Conservation (phyloP, 129 eudicot species). For the Logfia minima region DNA sequence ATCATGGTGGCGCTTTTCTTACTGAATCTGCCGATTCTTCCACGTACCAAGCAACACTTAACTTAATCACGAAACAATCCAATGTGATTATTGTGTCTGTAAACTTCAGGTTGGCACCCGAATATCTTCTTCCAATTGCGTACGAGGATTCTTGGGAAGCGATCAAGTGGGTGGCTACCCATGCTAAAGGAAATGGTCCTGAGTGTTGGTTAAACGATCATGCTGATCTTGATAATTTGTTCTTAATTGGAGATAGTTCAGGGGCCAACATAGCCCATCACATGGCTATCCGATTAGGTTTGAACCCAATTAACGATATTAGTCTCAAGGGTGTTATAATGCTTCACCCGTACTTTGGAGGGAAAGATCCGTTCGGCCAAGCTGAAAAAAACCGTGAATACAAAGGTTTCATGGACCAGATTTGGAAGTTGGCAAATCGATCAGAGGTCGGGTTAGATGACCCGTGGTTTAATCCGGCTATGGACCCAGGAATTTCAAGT, state of each 20-base stretch:
- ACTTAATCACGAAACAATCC: not conserved
- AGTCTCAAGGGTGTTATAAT: slow-evolving; percentile 32
- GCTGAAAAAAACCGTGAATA: not conserved
- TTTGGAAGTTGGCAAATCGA: slow-evolving; percentile 7
- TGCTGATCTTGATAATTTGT: slow-evolving; percentile 39
- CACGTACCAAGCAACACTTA: slow-evolving; percentile 31
- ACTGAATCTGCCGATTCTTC: slow-evolving; percentile 33
- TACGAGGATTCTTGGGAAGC: slow-evolving; percentile 37
- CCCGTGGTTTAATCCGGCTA: slow-evolving; percentile 14
- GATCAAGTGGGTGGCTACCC: slow-evolving; percentile 58
- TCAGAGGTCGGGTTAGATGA: slow-evolving; percentile 10
- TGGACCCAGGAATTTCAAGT: not conserved
- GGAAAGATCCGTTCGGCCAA: slow-evolving; percentile 18
- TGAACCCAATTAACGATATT: not conserved
- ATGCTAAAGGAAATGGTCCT: slow-evolving; percentile 21
- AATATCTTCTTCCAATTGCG: too few species aligned
- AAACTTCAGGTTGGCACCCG: too few species aligned
- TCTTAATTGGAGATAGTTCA: slow-evolving; percentile 47
- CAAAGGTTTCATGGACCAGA: too few species aligned
- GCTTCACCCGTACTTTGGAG: slow-evolving; percentile 61
- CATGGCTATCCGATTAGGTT: slow-evolving; percentile 37
- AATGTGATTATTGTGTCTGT: too few species aligned
- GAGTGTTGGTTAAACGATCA: slow-evolving; percentile 40
- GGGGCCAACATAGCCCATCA: slow-evolving; percentile 57
- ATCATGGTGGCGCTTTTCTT: slow-evolving; percentile 51